A percentile compares a stretch with the other conserved stretches of the same genome.
These are phyloP conservation scores for Serendipita indica DNA, from an alignment of 768 basidiomycete genomes.

Conservation along the genomic window DNA sequence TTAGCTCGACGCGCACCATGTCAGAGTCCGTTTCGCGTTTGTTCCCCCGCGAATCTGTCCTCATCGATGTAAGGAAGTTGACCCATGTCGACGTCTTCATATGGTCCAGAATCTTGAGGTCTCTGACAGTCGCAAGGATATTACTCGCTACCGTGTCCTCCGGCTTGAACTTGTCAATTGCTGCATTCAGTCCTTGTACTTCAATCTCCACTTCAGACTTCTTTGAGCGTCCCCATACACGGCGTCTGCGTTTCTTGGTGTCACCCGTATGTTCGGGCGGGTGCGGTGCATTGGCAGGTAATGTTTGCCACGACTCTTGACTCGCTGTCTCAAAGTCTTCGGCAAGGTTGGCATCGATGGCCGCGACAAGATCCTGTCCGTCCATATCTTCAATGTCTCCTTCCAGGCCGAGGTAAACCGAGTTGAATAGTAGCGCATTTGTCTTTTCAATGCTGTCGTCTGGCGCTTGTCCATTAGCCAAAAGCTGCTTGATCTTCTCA, in stretches of 20 bases:
- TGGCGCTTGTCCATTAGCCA: conserved; percentile 77
- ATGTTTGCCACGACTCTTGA: conserved; percentile 83
- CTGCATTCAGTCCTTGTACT: conserved; percentile 45
- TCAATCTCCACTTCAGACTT: conserved; percentile 73
- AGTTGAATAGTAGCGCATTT: conserved; percentile 77
- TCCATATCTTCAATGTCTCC: conserved; percentile 62
- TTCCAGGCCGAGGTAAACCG: conserved; percentile 82
- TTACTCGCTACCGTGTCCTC: conserved; percentile 46
- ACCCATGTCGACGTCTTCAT: conserved; percentile 98
- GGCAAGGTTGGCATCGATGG: conserved; percentile 81
- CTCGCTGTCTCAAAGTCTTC: conserved; percentile 59
- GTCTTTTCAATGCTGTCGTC: conserved; percentile 60
- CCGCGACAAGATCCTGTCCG: conserved; percentile 63
- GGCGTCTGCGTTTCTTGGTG: conserved; percentile 23
- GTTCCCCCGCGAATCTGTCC: conserved; percentile 74
- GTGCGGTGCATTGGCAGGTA: conserved; percentile 33
- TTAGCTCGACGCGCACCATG: conserved; percentile 82
- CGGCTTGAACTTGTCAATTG: conserved; percentile 49
- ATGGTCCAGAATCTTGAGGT: conserved; percentile 87
- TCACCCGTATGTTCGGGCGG: neutral
- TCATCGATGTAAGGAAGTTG: conserved; percentile 82
- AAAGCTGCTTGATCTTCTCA: conserved; percentile 78
- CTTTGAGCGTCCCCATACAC: conserved; percentile 48
- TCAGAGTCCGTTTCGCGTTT: conserved; percentile 80
- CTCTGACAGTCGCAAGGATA: conserved; percentile 48